Evolutionary conservation across 768 basidiomycete genomes (phyloP).

Genomic region (Phlebiopsis gigantea): DNA sequence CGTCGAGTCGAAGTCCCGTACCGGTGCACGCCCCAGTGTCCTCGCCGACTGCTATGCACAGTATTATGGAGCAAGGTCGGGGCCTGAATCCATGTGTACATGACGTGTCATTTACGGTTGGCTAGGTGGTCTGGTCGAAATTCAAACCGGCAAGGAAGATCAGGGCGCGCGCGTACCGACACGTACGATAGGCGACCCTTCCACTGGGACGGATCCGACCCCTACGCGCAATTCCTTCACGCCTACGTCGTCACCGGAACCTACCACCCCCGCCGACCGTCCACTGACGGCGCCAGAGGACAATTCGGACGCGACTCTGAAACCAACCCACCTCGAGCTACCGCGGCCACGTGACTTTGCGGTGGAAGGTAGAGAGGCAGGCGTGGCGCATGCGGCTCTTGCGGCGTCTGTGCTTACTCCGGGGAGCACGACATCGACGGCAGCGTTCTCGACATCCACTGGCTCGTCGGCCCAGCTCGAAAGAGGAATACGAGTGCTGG

Average conservation of each 20-base stretch:
- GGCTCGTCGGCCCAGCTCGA: conserved; percentile 29
- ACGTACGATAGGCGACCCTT: conserved; percentile 37
- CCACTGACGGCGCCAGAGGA: conserved; percentile 3
- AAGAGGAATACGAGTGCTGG: conserved; percentile 57
- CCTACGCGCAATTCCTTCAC: conserved; percentile 3
- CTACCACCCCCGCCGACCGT: conserved; percentile 7
- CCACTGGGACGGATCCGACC: conserved; percentile 27
- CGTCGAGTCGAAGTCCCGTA: not conserved
- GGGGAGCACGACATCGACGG: conserved; percentile 9
- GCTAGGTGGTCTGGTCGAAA: conserved; percentile 53
- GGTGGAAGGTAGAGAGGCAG: not conserved
- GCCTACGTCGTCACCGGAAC: conserved; percentile 1
- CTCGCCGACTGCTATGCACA: conserved; percentile 40
- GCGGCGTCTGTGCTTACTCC: not conserved
- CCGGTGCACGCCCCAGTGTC: not conserved
- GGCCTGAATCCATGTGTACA: not conserved
- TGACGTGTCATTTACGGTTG: not conserved
- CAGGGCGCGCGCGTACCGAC: conserved; percentile 27
- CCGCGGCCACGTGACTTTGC: conserved; percentile 20
- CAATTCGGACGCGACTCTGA: conserved; percentile 14
- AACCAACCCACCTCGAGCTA: conserved; percentile 17
- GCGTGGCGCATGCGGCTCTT: not conserved
- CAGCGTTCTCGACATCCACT: conserved; percentile 10
- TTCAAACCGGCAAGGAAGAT: conserved; percentile 16
- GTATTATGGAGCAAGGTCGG: conserved; percentile 63